These are phyloP conservation scores for Candida frijolesensis DNA, from an alignment of 1,139 yeast genomes.

Conservation along the genomic window DNA sequence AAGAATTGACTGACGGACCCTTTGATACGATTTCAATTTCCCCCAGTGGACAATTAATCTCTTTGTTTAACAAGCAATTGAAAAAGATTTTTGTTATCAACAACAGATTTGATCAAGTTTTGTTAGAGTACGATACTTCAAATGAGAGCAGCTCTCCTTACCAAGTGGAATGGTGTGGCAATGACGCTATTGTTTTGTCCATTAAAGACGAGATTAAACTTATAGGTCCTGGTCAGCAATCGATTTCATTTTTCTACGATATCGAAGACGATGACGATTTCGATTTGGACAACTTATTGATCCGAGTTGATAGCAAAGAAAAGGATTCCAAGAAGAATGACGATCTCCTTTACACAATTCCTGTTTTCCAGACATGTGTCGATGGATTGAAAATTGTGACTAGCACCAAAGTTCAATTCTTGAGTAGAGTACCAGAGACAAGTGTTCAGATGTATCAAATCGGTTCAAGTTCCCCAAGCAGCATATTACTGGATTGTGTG, in stretches of 20 bases:
- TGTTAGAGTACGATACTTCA: constrained; percentile 53
- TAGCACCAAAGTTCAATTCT: constrained; percentile 57
- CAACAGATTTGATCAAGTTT: constrained; percentile 48
- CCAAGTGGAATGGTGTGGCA: constrained; percentile 80
- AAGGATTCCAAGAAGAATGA: constrained; percentile 13
- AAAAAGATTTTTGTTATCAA: constrained; percentile 58
- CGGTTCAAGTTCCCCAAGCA: constrained; percentile 84
- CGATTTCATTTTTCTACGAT: constrained; percentile 50
- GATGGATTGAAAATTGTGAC: constrained; percentile 79
- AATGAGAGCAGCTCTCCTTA: constrained; percentile 38
- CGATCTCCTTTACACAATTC: constrained; percentile 35
- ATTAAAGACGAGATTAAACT: constrained; percentile 66
- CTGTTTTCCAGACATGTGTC: constrained; percentile 49
- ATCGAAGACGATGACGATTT: constrained; percentile 37
- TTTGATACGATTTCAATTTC: constrained; percentile 56
- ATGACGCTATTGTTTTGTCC: constrained; percentile 71
- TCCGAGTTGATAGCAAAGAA: constrained; percentile 14
- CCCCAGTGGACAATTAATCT: constrained; percentile 62
- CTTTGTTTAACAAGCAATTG: constrained; percentile 48
- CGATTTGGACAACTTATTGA: constrained; percentile 24
- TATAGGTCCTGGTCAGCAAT: constrained; percentile 72
- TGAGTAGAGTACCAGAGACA: constrained; percentile 62
- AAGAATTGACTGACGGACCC: constrained; percentile 57
- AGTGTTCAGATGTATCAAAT: constrained; percentile 70
- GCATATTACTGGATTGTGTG: constrained; percentile 80